A percentile compares a stretch with the other conserved stretches of the same genome.
Conservation (phyloP, 257 asterid genomes). For the Nyctanthes arbortristis region DNA sequence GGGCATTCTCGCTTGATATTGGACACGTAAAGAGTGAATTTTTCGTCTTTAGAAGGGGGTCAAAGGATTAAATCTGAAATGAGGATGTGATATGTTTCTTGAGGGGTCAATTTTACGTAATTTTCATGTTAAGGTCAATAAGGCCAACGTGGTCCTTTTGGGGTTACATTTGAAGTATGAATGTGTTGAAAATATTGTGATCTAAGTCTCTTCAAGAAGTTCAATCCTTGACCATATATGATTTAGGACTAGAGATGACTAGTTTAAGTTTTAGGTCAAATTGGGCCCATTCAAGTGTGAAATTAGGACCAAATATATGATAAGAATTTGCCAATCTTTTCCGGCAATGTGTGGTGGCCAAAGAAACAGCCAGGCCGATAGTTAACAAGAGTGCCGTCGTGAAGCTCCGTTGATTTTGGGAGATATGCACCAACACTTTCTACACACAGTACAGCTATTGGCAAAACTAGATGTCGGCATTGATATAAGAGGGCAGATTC, state of each 20-base stretch:
- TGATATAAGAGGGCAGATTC: no score
- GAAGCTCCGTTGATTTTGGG: neutral
- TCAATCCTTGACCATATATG: neutral
- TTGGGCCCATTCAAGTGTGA: neutral
- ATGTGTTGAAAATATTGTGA: neutral
- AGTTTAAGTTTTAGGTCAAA: neutral
- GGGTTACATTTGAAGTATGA: neutral
- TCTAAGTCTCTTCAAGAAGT: neutral
- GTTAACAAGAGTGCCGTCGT: neutral
- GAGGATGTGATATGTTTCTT: neutral
- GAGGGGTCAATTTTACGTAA: neutral
- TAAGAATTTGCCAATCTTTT: no score
- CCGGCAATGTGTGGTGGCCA: neutral
- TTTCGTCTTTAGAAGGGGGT: neutral
- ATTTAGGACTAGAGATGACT: neutral
- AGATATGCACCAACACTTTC: neutral
- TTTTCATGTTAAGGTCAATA: neutral
- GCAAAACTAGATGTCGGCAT: no score
- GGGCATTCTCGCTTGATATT: neutral
- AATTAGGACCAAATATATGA: neutral
- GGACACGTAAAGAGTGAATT: neutral
- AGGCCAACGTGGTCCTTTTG: neutral
- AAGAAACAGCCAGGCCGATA: neutral
- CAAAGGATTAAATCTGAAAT: neutral
- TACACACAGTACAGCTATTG: neutral